Base-by-base conservation (phyloP, 1,284 basidiomycete genomes). In the Boletus coffeatus region DNA sequence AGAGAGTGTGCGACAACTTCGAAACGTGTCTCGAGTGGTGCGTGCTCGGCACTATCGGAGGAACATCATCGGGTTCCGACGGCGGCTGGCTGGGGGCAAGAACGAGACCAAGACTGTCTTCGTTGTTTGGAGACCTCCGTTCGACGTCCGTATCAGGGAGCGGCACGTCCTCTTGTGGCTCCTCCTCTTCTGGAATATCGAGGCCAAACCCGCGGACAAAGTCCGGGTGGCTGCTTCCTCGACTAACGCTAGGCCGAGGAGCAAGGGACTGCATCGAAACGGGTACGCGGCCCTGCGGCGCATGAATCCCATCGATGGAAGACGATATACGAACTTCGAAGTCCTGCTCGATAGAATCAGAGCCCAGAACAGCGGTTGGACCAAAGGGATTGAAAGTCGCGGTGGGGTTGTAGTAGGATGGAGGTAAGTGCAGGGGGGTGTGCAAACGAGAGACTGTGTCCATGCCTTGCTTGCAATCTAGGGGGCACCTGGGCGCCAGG, bases 131-230 rank as follows among this genome's bases (percentile, higher is more conserved):
- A 21, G 69, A 66, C 18, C 67, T 70, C 32, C 70, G 73, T 16
- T 73, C 70, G 29, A 70, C 66, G 8, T 74, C 75, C 14, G 68
- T 68, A 18, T 56, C 32, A 21, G 55, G 55, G 3, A 70, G 69
- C 2, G 69, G 71, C 14, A 72, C 77, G 43, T 76, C 78, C 4
- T 80, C 80, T 50, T 74, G 75, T 32, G 80, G 80, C 59, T 81
- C 81, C 25, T 71, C 74, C 69, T 91, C 89, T 67, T 90, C 87
- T 5, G 89, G 87, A 62, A 87, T 84, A 67, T 92, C 89, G 57
- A 92, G 70, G 2, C 90, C 89, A 73, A 92, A 93, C 3, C 90
- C 90, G 66, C 87, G 83, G 62, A 76, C 73, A 70, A 92, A 93
- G 72, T 92, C 89, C 4, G 88, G 86, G 36, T 85, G 80, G 62